Evolutionary conservation across 2,329 filamentous ascomycete species (phyloP), one percentile per base, ranked within the genome.

Genomic region (Hypomyces rosellus): DNA sequence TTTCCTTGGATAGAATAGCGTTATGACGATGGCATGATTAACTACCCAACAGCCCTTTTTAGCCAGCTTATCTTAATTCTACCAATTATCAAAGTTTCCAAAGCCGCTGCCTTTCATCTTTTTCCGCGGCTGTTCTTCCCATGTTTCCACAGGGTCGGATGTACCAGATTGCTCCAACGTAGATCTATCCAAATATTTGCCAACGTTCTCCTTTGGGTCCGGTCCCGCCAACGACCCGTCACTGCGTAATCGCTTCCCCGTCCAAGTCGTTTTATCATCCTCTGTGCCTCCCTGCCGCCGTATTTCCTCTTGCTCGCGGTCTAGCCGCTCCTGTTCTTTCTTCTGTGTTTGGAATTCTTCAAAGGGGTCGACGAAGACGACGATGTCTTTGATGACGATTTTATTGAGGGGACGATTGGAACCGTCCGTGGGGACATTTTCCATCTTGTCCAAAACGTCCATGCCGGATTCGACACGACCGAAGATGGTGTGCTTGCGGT

Each of bases 401-500:
- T 92, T 86, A 47, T 86, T 80, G 0, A 85, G 74, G 0, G 93
- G 93, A 6, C 86, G 76, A 65, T 90, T 86, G 15, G 75, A 81
- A n/a, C 82, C 81, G 59, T 91, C 89, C 0, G 85, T 86, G 2
- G 86, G 82, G 14, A 85, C 81, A 11, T 80, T 79, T 69, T 99
- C 93, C 70, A 99, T 82, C 51, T 81, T 80, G 54, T 79, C 76
- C 13, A 99, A 74, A 0, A 85, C 80, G 41, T 87, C 82, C 49
- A 84, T 62, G 1, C 87, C 92, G 25, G 86, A 88, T 1, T 95
- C 86, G 0, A 97, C 82, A 36, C 84, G 82, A 2, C 86, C 93
- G 62, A 99, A 99, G 38, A 99, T 88, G n/a, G 93, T 97, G 69
- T 99, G 93, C 64, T 99, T 99, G 53, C 85, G 80, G 68, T 99